Base-by-base conservation (phyloP, 345 rosid species). In the Crucihimalaya himalaica region DNA sequence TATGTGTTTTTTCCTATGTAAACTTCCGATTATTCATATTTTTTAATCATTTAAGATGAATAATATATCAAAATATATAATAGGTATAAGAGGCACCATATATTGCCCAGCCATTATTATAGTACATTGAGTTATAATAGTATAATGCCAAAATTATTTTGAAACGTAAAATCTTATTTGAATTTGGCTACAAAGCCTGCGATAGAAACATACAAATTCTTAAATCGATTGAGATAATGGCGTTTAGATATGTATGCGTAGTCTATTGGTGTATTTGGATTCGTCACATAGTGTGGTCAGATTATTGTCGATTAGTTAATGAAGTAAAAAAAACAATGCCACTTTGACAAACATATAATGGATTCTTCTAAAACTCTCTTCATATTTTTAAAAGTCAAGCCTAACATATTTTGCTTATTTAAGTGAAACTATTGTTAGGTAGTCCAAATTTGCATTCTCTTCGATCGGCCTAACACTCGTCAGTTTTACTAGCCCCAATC, bases 371-470 rank as follows among this genome's bases (percentile, higher is more conserved):
- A 59, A 59, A 21, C 29, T 60, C 37, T 67, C 63, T 68, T 68
- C 46, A 45, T 9, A 54, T 3, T 54, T 6, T 2, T 0, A 18
- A 70, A 63, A 71, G 68, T 77, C 72, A 77, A 77, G 76, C 80
- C 80, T 65, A 77, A 77, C 72, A 29, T 65, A 37, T 51, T 65
- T 71, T 77, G 47, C 80, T 77, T 65, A 70, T 57, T 37, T 50
- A 77, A 77, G 76, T 65, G 63, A 77, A 77, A 71, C 68, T 40
- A 14, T 48, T 48, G 68, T 77, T 77, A 64, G 80, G 80, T 77
- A 31, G 71, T 64, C 76, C 60, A 70, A 63, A 70, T 54, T 63
- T 68, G n/a, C 39, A 69, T 14, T 50, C 52, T 34, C 65, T 54
- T 63, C 35, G 59, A 75, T 63, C 35, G 59, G 80, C 80, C 80